Conservation (phyloP, 306 rosid species). For the Castanea sativa region DNA sequence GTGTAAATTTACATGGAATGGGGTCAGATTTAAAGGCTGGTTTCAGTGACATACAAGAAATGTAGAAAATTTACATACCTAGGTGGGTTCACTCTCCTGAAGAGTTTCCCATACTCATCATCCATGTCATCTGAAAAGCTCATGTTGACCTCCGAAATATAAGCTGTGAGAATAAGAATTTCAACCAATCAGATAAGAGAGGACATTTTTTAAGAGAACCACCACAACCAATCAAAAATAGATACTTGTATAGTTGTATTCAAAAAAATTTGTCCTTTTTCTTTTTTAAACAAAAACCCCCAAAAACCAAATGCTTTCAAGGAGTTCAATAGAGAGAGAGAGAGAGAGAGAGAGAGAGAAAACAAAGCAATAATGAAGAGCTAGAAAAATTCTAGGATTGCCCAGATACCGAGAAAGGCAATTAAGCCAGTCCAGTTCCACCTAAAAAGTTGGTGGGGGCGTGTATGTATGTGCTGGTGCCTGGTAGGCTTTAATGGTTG, state of each 20-base stretch:
- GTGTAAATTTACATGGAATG: constrained; percentile 12
- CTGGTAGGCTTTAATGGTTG: constrained; percentile 30
- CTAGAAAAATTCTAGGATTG: constrained; percentile 32
- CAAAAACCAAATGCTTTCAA: constrained; percentile 10
- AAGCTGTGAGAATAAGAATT: constrained; percentile 45
- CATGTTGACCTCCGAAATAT: constrained; percentile 65
- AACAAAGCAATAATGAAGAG: constrained; percentile 36
- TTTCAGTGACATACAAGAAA: constrained; percentile 20
- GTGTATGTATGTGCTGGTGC: constrained; percentile 8
- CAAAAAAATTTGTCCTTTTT: not conserved
- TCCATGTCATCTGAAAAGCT: constrained; percentile 79
- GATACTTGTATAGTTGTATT: constrained; percentile 15
- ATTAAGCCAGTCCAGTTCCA: not conserved
- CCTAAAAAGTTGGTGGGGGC: constrained; percentile 24
- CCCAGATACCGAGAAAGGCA: constrained; percentile 34
- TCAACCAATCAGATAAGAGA: constrained; percentile 38
- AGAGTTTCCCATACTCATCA: constrained; percentile 83
- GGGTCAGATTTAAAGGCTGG: not conserved
- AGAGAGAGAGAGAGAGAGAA: not conserved
- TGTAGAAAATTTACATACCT: constrained; percentile 35
- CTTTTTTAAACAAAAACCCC: constrained; percentile 17
- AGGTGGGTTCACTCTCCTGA: constrained; percentile 92
- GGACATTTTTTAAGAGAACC: constrained; percentile 32
- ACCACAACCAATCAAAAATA: constrained; percentile 40
- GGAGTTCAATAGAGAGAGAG: not conserved